phyloP scores from a whole-genome alignment of 352 stramenopile genomes.

The Pythium sukuiense region DNA sequence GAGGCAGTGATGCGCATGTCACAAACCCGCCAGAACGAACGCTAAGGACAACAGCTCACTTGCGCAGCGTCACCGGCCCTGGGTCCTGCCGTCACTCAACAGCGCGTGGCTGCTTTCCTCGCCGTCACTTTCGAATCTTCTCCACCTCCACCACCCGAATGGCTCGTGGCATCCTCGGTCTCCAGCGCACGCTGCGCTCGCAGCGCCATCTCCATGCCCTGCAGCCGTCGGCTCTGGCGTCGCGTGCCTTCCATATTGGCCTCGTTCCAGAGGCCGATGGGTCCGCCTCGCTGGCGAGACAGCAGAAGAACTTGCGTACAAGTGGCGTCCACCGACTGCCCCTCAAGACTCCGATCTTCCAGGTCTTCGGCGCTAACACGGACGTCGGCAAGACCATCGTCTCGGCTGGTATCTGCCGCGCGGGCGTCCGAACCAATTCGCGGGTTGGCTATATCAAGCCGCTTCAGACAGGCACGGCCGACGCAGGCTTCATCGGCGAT shows the following conservation, averaged over 20 bases:
- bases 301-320: slow-evolving; percentile 53
- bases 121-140: slow-evolving; percentile 1
- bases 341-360: slow-evolving; percentile 76
- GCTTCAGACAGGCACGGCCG: slow-evolving; percentile 91
- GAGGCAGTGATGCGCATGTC: slow-evolving; percentile 18
- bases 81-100: slow-evolving; percentile 9
- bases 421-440: slow-evolving; percentile 38
- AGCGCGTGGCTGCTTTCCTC: neutral
- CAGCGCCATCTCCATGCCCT: slow-evolving; percentile 9
- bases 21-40: slow-evolving; percentile 19
- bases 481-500: slow-evolving; percentile 73
- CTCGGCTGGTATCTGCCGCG: slow-evolving; percentile 90
- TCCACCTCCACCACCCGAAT: slow-evolving; percentile 2
- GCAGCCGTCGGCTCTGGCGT: neutral
- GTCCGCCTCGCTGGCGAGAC: slow-evolving; percentile 35
- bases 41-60: slow-evolving; percentile 15
- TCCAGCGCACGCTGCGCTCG: slow-evolving; percentile 20
- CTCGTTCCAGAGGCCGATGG: slow-evolving; percentile 37
- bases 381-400: slow-evolving; percentile 98
- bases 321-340: slow-evolving; percentile 46
- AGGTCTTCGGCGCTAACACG: slow-evolving; percentile 97
- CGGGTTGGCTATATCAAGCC: slow-evolving; percentile 95
- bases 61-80: neutral
- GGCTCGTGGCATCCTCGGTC: slow-evolving; percentile 11
- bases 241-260: slow-evolving; percentile 48